Evolutionary conservation across 805 yeast genomes (phyloP).

Genomic region (Metahyphopichia silvanorum): DNA sequence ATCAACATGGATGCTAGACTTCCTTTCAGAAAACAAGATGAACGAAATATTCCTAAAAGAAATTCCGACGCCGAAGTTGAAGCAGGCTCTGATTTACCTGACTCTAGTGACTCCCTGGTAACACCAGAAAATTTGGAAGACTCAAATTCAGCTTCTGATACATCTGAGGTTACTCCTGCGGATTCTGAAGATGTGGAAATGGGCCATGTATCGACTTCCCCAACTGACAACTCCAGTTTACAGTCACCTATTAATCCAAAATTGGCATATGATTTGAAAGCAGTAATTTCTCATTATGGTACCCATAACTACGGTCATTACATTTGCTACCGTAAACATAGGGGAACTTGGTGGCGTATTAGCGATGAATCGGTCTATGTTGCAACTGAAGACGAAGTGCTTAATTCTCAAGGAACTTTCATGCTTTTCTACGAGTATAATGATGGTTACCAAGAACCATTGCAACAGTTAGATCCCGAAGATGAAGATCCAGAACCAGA

Average conservation of each 20-base stretch:
- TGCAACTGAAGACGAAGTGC: slow-evolving; percentile 76
- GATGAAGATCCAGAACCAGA: slow-evolving; percentile 10
- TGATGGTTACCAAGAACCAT: slow-evolving; percentile 23
- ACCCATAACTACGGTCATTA: slow-evolving; percentile 98
- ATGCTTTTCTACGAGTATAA: slow-evolving; percentile 81
- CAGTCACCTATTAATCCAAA: no score
- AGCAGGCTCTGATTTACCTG: background rate
- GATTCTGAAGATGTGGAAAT: slow-evolving; percentile 6
- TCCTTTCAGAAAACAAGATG: slow-evolving; percentile 66
- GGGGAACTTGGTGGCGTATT: slow-evolving; percentile 94
- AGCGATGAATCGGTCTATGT: slow-evolving; percentile 86
- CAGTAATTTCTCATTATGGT: slow-evolving; percentile 91
- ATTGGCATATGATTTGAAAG: slow-evolving; percentile 66
- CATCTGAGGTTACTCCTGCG: slow-evolving; percentile 3
- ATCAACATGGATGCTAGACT: slow-evolving; percentile 77
- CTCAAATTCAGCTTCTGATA: slow-evolving; percentile 3
- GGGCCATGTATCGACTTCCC: slow-evolving; percentile 4
- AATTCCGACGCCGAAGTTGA: background rate
- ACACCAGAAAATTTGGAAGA: background rate
- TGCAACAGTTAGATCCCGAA: slow-evolving; percentile 16
- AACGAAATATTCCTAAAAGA: slow-evolving; percentile 8
- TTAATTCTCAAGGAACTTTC: slow-evolving; percentile 81
- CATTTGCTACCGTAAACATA: slow-evolving; percentile 75
- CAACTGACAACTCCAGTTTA: slow-evolving; percentile 1
- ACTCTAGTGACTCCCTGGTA: background rate